Conservation (phyloP, 257 asterid species). For the Coffea canephora region DNA sequence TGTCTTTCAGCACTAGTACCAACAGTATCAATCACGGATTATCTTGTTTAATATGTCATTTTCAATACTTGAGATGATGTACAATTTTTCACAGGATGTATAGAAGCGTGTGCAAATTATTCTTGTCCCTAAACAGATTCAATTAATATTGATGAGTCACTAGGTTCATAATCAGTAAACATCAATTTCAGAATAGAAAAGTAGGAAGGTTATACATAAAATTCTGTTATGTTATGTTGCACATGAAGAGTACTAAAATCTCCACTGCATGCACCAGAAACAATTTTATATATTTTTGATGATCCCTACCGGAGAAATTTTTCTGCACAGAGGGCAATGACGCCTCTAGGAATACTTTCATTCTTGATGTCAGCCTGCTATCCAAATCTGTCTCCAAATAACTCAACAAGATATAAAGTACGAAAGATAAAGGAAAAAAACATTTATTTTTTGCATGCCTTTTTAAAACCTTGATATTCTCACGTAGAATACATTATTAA, state of each 20-base stretch:
- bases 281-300: background rate
- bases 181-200: background rate
- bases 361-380: conserved; percentile 36
- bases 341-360: conserved; percentile 38
- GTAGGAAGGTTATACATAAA: background rate
- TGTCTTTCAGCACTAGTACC: conserved; percentile 23
- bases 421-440: background rate
- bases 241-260: conserved; percentile 27
- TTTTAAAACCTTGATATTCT: background rate
- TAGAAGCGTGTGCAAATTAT: conserved; percentile 17
- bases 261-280: background rate
- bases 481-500: background rate
- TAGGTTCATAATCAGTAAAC: conserved; percentile 4
- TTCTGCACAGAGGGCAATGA: conserved; percentile 28
- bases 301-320: conserved; percentile 40
- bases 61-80: background rate
- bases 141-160: conserved; percentile 20
- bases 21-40: background rate
- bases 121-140: conserved; percentile 7
- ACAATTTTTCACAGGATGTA: conserved; percentile 6
- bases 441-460: background rate
- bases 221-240: conserved; percentile 18
- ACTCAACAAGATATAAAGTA: background rate
- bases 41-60: background rate
- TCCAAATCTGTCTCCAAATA: conserved; percentile 45